Conservation (phyloP, 2,329 filamentous ascomycete genomes). For the Sclerotiophoma versabilis region DNA sequence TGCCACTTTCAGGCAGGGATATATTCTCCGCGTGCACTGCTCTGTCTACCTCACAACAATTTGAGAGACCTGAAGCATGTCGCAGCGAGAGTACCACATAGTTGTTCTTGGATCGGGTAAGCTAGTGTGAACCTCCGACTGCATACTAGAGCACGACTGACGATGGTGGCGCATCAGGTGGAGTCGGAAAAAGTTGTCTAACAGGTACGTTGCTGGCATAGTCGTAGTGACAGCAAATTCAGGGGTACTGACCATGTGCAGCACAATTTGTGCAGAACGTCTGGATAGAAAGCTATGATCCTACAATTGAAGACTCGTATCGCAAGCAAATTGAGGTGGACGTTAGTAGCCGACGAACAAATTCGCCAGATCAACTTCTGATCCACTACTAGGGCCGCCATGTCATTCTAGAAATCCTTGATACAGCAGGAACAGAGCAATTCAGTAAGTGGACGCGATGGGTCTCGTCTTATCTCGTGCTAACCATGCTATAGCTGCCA, state of each 20-base stretch:
- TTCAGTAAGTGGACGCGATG: slow-evolving; percentile 70
- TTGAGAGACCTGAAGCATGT: slow-evolving; percentile 38
- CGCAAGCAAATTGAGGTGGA: slow-evolving; percentile 74
- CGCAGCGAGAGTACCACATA: slow-evolving; percentile 54
- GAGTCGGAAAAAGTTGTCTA: slow-evolving; percentile 90
- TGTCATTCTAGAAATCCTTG: slow-evolving; percentile 88
- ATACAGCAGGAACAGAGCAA: slow-evolving; percentile 90
- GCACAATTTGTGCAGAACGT: slow-evolving; percentile 94
- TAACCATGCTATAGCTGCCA: slow-evolving; percentile 39
- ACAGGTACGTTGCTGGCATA: slow-evolving; percentile 67
- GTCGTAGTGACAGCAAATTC: not conserved
- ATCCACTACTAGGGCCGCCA: slow-evolving; percentile 71
- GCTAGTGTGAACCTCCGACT: slow-evolving; percentile 26
- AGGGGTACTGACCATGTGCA: slow-evolving; percentile 29
- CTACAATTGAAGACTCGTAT: slow-evolving; percentile 69
- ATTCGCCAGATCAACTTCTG: slow-evolving; percentile 11
- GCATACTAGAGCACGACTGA: slow-evolving; percentile 31
- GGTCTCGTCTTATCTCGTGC: slow-evolving; percentile 1
- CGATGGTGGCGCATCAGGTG: slow-evolving; percentile 63
- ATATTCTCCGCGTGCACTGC: slow-evolving; percentile 20
- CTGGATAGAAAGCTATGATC: slow-evolving; percentile 81
- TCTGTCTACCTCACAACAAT: slow-evolving; percentile 19
- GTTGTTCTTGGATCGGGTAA: slow-evolving; percentile 53
- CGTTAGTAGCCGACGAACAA: slow-evolving; percentile 62
- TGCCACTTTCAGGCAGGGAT: slow-evolving; percentile 32